These are phyloP conservation scores for Backusella luteola DNA, from an alignment of 192 early-diverging fungal species.

Conservation along the genomic window DNA sequence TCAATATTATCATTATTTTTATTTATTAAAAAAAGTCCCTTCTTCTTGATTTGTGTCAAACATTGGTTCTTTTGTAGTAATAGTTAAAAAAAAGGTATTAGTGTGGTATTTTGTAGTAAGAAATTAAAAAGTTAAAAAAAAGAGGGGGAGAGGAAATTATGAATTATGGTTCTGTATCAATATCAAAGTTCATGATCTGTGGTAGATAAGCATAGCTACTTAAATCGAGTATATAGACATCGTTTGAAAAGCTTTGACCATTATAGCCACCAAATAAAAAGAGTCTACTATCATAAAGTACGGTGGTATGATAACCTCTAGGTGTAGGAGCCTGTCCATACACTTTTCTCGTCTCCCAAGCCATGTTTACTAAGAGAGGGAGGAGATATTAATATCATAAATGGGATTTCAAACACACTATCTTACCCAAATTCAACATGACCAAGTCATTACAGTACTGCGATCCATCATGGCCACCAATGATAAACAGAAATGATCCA, in stretches of 20 bases:
- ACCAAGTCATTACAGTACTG: slow-evolving; percentile 76
- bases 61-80: too few relatives aligned
- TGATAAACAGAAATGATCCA: slow-evolving; percentile 83
- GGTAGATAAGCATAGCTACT: slow-evolving; percentile 84
- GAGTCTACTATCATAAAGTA: slow-evolving; percentile 74
- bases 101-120: not conserved
- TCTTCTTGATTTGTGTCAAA: too few relatives aligned
- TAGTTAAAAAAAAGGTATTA: too few relatives aligned
- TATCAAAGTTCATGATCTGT: slow-evolving; percentile 75
- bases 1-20: too few relatives aligned
- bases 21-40: too few relatives aligned
- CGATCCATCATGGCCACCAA: slow-evolving; percentile 83
- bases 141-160: too few relatives aligned
- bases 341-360: slow-evolving; percentile 76
- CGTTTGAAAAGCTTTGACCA: slow-evolving; percentile 74
- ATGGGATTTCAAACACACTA: too few relatives aligned
- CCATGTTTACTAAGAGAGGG: slow-evolving; percentile 60
- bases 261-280: slow-evolving; percentile 87
- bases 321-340: slow-evolving; percentile 61
- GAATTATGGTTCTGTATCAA: slow-evolving; percentile 1
- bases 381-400: not conserved
- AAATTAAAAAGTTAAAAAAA: too few relatives aligned
- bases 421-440: slow-evolving; percentile 71
- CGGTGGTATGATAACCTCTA: slow-evolving; percentile 80
- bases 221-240: slow-evolving; percentile 79